Evolutionary conservation across 768 basidiomycete species (phyloP).

Genomic region (Podaxis sp.): DNA sequence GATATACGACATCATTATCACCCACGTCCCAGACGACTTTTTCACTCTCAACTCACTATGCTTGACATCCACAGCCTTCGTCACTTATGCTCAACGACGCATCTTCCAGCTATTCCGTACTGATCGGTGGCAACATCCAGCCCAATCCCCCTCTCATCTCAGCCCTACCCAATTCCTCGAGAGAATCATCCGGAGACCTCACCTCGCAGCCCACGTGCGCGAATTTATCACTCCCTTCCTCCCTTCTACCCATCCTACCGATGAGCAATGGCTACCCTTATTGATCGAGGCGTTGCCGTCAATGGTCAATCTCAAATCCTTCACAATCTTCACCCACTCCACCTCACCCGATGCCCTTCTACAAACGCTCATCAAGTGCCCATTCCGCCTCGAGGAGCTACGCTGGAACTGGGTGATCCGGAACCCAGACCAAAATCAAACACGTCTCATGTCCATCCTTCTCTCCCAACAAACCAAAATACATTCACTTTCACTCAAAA

Average conservation of each 20-base stretch:
- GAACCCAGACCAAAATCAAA: background rate
- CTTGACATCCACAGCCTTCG: background rate
- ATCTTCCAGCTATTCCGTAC: background rate
- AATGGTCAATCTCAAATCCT: slow-evolving; percentile 9
- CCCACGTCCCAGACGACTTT: background rate
- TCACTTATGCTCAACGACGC: background rate
- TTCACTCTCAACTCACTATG: background rate
- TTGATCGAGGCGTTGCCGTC: background rate
- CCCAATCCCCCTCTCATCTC: background rate
- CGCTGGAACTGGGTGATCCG: slow-evolving; percentile 1
- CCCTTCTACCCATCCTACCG: background rate
- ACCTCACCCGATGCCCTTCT: background rate
- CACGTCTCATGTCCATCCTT: background rate
- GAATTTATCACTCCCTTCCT: slow-evolving; percentile 1
- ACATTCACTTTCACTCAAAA: background rate
- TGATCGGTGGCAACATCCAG: background rate
- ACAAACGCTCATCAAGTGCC: background rate
- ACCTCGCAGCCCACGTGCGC: background rate
- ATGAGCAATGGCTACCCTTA: background rate
- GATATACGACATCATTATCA: slow-evolving; percentile 10
- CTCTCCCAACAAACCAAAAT: background rate
- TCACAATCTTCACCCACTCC: slow-evolving; percentile 1
- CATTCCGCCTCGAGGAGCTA: background rate
- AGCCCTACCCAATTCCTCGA: background rate
- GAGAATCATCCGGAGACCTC: background rate